These are phyloP conservation scores for Chalciporus piperatus DNA, from an alignment of 768 basidiomycete species.

Conservation along the genomic window DNA sequence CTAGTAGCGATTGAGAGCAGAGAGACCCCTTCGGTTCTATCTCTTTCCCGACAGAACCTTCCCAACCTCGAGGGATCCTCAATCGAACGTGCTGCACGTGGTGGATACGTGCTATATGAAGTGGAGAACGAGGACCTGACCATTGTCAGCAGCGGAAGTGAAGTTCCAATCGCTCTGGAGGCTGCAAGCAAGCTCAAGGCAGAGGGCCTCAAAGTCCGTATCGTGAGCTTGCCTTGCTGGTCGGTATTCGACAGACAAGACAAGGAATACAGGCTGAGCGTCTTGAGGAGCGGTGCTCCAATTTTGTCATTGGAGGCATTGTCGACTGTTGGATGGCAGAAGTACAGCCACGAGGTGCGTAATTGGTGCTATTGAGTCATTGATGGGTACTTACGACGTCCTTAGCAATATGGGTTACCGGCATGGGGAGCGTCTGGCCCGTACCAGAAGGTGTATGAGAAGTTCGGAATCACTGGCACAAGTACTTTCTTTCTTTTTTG, in stretches of 20 bases:
- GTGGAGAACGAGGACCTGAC: slow-evolving; percentile 79
- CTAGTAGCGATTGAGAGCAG: slow-evolving; percentile 70
- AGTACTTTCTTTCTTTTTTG: slow-evolving; percentile 43
- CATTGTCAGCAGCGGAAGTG: slow-evolving; percentile 85
- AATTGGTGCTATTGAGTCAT: not conserved
- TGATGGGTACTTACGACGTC: not conserved
- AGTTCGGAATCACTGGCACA: slow-evolving; percentile 78
- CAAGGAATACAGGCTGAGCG: slow-evolving; percentile 74
- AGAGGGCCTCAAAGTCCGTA: slow-evolving; percentile 75
- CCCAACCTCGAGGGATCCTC: slow-evolving; percentile 88
- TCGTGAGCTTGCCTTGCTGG: slow-evolving; percentile 91
- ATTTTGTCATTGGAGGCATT: slow-evolving; percentile 88
- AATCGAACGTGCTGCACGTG: slow-evolving; percentile 77
- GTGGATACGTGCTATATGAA: slow-evolving; percentile 89
- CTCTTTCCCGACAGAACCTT: slow-evolving; percentile 85
- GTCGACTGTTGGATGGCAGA: slow-evolving; percentile 80
- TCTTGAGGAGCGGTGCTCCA: slow-evolving; percentile 86
- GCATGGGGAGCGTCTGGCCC: slow-evolving; percentile 90
- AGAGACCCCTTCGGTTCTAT: slow-evolving; percentile 79
- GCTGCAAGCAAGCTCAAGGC: slow-evolving; percentile 76
- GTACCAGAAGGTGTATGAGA: slow-evolving; percentile 87
- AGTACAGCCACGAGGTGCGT: slow-evolving; percentile 80
- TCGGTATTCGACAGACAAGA: slow-evolving; percentile 82
- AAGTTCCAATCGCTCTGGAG: slow-evolving; percentile 85
- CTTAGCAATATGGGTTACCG: slow-evolving; percentile 65